Conservation (phyloP, 176 grass and related monocot species). For the Musa beccarii region DNA sequence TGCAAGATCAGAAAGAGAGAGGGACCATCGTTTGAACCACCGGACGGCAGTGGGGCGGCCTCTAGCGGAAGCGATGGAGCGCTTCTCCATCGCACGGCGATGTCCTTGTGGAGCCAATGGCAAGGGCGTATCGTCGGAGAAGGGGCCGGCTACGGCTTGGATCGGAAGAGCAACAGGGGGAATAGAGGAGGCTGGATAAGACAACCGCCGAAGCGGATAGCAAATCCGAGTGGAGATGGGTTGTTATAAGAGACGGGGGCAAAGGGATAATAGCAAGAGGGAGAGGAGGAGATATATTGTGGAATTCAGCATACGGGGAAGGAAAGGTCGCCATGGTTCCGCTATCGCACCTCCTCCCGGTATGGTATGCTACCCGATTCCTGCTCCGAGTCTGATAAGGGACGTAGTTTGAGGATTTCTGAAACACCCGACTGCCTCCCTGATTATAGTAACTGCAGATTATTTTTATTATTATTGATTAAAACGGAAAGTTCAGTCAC, state of each 20-base stretch:
- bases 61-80: slow-evolving; percentile 29
- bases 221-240: too few relatives aligned
- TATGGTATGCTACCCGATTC: neutral
- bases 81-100: neutral
- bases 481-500: too few relatives aligned
- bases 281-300: neutral
- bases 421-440: too few relatives aligned
- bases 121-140: too few relatives aligned
- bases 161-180: neutral
- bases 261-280: neutral
- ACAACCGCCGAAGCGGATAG: too few relatives aligned
- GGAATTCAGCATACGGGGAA: neutral
- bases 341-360: neutral
- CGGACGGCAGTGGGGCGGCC: slow-evolving; percentile 36
- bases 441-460: too few relatives aligned
- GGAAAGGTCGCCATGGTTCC: slow-evolving; percentile 1
- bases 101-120: neutral
- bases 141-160: neutral
- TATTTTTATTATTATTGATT: too few relatives aligned
- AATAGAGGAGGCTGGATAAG: too few relatives aligned
- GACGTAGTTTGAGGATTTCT: neutral
- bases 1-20: neutral
- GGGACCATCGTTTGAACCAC: slow-evolving; percentile 82
- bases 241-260: neutral
- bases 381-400: neutral